Evolutionary conservation across 2,329 filamentous ascomycete genomes (phyloP), one percentile per base, ranked within the genome.

Genomic region (Claviceps pusilla): DNA sequence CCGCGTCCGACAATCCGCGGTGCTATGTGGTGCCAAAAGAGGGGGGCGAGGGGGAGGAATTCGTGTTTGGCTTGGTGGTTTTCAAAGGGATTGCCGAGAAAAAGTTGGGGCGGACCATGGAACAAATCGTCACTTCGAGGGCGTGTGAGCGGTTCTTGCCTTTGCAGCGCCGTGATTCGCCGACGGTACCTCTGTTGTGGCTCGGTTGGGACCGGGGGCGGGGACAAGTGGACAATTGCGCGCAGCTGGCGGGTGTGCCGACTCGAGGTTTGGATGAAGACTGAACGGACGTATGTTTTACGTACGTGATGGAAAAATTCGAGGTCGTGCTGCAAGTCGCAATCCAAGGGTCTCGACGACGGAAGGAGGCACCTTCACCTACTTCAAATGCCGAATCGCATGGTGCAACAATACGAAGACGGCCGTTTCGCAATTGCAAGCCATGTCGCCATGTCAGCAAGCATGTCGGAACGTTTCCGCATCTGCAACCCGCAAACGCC

Each of bases 151-250:
- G 28, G 16, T 35, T 35, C 47, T n/a, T 56, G 52, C 57, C 54
- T 54, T 31, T 50, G 46, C 48, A 51, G 52, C 50, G 41, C 55
- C 52, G 53, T 59, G 56, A 60, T 60, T 60, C 57, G 58, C 55
- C 56, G 58, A 57, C 7, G 57, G 56, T 47, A 19, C 50, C 48
- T 55, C 52, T 46, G 47, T 31, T 16, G 37, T 29, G 12, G 50
- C 24, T 56, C 41, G 53, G 57, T 55, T 57, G 55, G 50, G 56
- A 45, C 46, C 50, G 50, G 50, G 48, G 28, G n/a, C 51, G 50
- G 42, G 41, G 29, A 45, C 11, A 46, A 31, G 41, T 31, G 46
- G 43, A 29, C 24, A 46, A 46, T 29, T 24, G 28, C 3, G 35
- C 11, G 35, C 35, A 37, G 35, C 35, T 11, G 35, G 35, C 35